Base-by-base conservation (phyloP, 371 early-diverging fungal species). In the Apophysomyces variabilis region DNA sequence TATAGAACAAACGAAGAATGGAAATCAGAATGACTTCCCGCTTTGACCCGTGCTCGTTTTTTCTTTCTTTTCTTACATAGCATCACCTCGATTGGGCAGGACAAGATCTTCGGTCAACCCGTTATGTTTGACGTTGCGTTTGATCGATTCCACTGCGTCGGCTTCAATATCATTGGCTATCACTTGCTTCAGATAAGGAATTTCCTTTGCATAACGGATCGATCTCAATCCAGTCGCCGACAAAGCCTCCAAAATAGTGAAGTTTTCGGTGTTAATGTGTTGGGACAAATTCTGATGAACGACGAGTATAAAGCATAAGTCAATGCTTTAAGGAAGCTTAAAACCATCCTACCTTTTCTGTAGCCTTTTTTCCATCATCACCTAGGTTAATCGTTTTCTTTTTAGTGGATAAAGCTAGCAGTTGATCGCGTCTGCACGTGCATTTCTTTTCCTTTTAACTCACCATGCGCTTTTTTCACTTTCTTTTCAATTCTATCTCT, bases 161-260 rank as follows among this genome's bases (percentile, higher is more conserved):
- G 79, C 69, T 65, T 92, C 92, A 47, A 99, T 81, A 76, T 99
- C 99, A 79, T 99, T 99, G 21, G 99, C 91, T 9, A 94, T 77
- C 44, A 99, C 94, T 26, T 86, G 79, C 12, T 86, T 78, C n/a
- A 97, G 87, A 44, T 86, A 77, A 0, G 88, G 86, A 41, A 99
- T 92, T 76, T 99, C 99, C 72, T 96, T 96, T 39, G 97, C 96
- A 77, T 99, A 99, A 39, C 99, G 90, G 66, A 99, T 92, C 0
- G 99, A 97, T 65, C 99, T 87, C 58, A 99, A 77, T 1, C 99
- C 99, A 47, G 98, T 97, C 1, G 99, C 99, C 1, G 99, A 91
- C 69, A 99, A 91, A 1, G 99, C 99, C 79, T 99, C 99, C 16
- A 99, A 82, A 13, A 99, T 87, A 3, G 88, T 89, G 69, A 96